Percentiles rank a stretch among this genome's conserved stretches.
Conservation (phyloP, 2,329 filamentous ascomycete species). For the Aphanocladium album region DNA sequence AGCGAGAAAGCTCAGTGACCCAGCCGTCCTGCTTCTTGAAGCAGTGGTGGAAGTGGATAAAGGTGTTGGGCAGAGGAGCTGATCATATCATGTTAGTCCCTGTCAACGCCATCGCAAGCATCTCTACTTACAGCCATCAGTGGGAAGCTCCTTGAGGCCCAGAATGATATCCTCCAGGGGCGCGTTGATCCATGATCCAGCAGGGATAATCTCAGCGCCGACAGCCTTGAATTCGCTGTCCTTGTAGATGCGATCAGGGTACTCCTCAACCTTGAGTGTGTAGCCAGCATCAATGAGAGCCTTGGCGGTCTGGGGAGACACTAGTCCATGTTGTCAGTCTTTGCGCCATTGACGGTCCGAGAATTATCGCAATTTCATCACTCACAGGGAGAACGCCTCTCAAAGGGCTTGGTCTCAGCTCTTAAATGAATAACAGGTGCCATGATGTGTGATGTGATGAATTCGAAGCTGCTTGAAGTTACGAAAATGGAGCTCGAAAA, state of each 20-base stretch:
- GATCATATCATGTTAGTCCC: not conserved
- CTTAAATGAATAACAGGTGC: constrained; percentile 13
- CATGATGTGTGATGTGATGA: constrained; percentile 10
- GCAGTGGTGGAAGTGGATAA: constrained; percentile 67
- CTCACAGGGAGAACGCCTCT: constrained; percentile 15
- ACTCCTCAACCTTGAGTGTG: constrained; percentile 60
- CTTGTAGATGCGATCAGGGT: constrained; percentile 58
- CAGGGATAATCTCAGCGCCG: constrained; percentile 60
- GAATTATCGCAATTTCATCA: not conserved
- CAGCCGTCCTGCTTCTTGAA: constrained; percentile 71
- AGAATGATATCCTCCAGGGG: constrained; percentile 66
- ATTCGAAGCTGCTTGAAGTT: not conserved
- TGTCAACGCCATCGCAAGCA: not conserved
- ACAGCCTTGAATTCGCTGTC: constrained; percentile 55
- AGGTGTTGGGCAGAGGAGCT: constrained; percentile 56
- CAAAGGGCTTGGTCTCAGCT: constrained; percentile 16
- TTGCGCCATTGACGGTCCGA: not conserved
- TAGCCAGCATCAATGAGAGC: constrained; percentile 62
- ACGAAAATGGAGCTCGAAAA: not conserved
- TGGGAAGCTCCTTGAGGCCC: constrained; percentile 73
- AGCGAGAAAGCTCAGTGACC: constrained; percentile 67
- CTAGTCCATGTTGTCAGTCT: constrained; percentile 8
- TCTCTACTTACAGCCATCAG: constrained; percentile 53
- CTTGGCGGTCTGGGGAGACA: constrained; percentile 23
- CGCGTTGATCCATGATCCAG: constrained; percentile 63